A percentile compares a stretch with the other conserved stretches of the same genome.
Conservation (phyloP, 1,284 basidiomycete species). For the Cutaneotrichosporon sp. region DNA sequence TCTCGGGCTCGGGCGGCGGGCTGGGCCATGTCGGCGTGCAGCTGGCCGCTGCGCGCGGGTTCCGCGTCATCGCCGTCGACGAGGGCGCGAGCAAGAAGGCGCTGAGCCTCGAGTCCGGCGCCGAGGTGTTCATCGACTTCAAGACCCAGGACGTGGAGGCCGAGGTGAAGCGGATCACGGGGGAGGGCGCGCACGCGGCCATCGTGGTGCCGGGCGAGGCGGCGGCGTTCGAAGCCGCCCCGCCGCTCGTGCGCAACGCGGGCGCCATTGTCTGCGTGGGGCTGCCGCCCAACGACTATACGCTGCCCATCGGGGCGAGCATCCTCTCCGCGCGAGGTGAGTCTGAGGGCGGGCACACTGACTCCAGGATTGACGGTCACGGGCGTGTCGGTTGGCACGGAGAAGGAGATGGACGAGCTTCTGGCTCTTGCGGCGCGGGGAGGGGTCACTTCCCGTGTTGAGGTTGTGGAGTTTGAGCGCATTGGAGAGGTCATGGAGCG, state of each 20-base stretch:
- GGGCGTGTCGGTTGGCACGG: conserved; percentile 7
- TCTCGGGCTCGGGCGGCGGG: conserved; percentile 59
- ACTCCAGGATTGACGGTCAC: neutral
- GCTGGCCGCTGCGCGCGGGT: conserved; percentile 71
- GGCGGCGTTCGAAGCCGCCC: conserved; percentile 1
- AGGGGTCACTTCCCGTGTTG: neutral
- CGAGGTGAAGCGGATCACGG: conserved; percentile 47
- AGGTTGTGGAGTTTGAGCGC: conserved; percentile 4
- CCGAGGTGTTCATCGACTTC: conserved; percentile 78
- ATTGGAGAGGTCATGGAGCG: conserved; percentile 10
- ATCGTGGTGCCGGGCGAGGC: conserved; percentile 10
- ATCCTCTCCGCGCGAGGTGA: conserved; percentile 1
- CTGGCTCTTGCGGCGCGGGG: neutral
- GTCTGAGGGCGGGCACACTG: neutral
- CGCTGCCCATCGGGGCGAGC: neutral
- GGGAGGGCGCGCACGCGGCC: conserved; percentile 5
- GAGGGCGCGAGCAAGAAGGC: conserved; percentile 68
- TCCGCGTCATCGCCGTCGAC: conserved; percentile 75
- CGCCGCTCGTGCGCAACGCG: conserved; percentile 3
- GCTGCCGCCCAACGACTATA: conserved; percentile 4
- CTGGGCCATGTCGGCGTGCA: conserved; percentile 63
- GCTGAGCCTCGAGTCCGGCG: conserved; percentile 65
- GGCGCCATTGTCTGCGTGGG: neutral
- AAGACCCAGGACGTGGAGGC: neutral
- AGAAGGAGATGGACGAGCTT: conserved; percentile 11